Evolutionary conservation across 306 rosid species (phyloP), one percentile per base, ranked within the genome.

Genomic region (Pterocarpus macrocarpus): DNA sequence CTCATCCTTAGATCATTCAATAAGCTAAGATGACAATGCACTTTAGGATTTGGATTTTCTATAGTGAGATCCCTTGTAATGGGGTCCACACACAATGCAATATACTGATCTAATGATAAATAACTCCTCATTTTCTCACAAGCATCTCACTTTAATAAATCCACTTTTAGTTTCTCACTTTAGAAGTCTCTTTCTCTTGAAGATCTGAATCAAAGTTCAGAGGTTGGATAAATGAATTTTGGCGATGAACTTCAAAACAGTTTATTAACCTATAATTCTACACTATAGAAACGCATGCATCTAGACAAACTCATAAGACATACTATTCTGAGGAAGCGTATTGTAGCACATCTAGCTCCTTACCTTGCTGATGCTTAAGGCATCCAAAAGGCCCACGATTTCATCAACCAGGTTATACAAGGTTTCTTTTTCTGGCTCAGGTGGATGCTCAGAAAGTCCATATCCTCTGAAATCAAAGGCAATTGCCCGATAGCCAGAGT

Each of bases 381-480:
- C 22, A 86, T 91, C 95, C 84, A 92, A 17, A 36, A 91, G 83
- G 52, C 76, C 86, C 9, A 77, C 69, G 4, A 85, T 33, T 32
- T 91, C 97, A 62, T 66, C 85, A 59, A 88, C 79, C 28, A 91
- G 84, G 58, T 86, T 89, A 55, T 28, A 39, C 47, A 85, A n/a
- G 41, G 85, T 85, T 30, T 81, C 90, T n/a, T 91, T 91, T 59
- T 84, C 95, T 4, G 89, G 90, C 5, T 91, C 82, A 0, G 82
- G 32, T 13, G 95, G 95, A 64, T 89, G 90, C 15, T 92, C 87
- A 12, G 97, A 90, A 38, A 88, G 94, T 76, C 97, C 97, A 88
- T 88, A 92, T 63, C 97, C 97, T 79, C 94, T 75, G 73, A 88
- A 88, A 80, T 91, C 95, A 9, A 85, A 39, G 76, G 97, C 90